These are phyloP conservation scores for Cryphonectria naterciae DNA, from an alignment of 2,329 filamentous ascomycete species.

Conservation along the genomic window DNA sequence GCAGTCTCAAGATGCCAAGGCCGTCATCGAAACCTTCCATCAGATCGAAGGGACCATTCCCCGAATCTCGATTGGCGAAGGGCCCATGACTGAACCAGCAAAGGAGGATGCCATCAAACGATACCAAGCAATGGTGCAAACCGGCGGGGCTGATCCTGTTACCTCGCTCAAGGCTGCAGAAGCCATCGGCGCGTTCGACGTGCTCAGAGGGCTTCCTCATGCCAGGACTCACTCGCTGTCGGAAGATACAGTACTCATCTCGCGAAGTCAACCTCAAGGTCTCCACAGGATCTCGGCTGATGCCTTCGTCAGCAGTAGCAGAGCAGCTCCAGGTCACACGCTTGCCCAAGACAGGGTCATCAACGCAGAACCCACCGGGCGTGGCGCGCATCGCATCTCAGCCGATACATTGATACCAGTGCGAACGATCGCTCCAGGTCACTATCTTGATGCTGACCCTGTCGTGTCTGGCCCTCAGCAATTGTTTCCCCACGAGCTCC, in stretches of 20 bases:
- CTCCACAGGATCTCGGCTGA: constrained; percentile 17
- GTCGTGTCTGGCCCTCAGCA: constrained; percentile 17
- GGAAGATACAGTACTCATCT: constrained; percentile 18
- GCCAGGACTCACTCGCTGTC: constrained; percentile 22
- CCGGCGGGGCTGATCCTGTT: constrained; percentile 1
- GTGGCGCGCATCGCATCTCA: constrained; percentile 21
- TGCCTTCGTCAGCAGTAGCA: neutral
- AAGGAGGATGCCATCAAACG: constrained; percentile 4
- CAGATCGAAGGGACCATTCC: neutral
- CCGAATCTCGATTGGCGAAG: constrained; percentile 8
- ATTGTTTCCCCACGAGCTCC: constrained; percentile 24
- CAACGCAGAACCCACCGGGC: constrained; percentile 1
- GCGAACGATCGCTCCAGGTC: constrained; percentile 9
- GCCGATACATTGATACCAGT: constrained; percentile 21
- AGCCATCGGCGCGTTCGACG: constrained; percentile 8
- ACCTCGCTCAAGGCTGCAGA: constrained; percentile 13
- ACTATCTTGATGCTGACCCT: constrained; percentile 25
- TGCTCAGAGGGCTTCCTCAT: constrained; percentile 18
- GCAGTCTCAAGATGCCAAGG: neutral
- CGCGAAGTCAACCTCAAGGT: neutral
- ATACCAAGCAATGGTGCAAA: constrained; percentile 1
- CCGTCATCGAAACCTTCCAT: neutral
- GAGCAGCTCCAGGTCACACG: constrained; percentile 5
- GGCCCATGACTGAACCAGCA: neutral
- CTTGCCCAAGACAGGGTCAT: constrained; percentile 22